Conservation (phyloP, 1,139 yeast genomes). For the Meyerozyma guilliermondii region DNA sequence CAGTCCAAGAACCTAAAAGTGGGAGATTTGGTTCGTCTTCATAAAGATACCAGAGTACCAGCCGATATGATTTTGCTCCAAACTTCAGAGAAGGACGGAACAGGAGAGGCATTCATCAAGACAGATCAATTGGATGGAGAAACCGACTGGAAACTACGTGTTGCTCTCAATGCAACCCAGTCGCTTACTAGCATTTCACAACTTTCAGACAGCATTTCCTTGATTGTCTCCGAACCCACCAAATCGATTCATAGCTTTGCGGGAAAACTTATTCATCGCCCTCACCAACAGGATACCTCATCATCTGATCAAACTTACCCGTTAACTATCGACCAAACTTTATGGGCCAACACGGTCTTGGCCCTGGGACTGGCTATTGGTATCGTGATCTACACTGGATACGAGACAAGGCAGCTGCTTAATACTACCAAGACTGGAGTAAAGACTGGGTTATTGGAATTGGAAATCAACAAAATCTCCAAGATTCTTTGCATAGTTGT, state of each 20-base stretch:
- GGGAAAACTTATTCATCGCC: conserved; percentile 59
- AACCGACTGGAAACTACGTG: conserved; percentile 94
- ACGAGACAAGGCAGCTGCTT: conserved; percentile 90
- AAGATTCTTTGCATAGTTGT: conserved; percentile 87
- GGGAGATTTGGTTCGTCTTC: conserved; percentile 79
- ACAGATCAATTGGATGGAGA: conserved; percentile 99
- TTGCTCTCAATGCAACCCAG: conserved; percentile 75
- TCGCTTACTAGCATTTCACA: conserved; percentile 32
- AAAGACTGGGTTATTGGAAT: conserved; percentile 82
- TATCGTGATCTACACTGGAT: conserved; percentile 83
- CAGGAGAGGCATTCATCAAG: conserved; percentile 89
- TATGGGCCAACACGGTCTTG: conserved; percentile 97
- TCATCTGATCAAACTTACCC: conserved; percentile 53
- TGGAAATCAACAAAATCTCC: conserved; percentile 84
- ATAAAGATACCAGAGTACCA: conserved; percentile 83
- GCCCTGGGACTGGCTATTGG: conserved; percentile 94
- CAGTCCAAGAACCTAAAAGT: conserved; percentile 69
- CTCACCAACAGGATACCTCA: conserved; percentile 18
- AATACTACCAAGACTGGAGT: conserved; percentile 89
- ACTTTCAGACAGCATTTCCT: conserved; percentile 36
- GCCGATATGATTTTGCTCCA: conserved; percentile 87
- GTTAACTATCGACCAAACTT: conserved; percentile 79
- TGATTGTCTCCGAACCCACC: conserved; percentile 73
- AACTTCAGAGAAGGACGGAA: conserved; percentile 60
- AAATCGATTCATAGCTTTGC: conserved; percentile 77